Evolutionary conservation across 257 asterid species (phyloP).

Genomic region (Marsdenia floribunda): DNA sequence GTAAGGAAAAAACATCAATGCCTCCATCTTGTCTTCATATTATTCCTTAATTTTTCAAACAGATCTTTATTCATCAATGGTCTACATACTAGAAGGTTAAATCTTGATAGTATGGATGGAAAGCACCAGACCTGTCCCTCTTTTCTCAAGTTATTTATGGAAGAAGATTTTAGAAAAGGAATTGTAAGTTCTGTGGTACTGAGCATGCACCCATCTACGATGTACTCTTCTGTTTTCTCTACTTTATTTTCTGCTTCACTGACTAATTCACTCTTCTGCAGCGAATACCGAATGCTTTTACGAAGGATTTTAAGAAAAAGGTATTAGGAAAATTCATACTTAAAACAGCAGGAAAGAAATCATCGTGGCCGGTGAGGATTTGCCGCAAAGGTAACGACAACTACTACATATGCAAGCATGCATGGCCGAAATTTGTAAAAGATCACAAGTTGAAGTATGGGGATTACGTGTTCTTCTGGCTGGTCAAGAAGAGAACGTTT

Average conservation of each 20-base stretch:
- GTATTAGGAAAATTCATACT: background rate
- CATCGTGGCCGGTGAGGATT: background rate
- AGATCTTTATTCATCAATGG: too few species aligned
- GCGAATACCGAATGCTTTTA: background rate
- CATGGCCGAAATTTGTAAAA: background rate
- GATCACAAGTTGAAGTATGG: background rate
- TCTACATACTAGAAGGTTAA: too few species aligned
- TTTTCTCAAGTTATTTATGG: constrained; percentile 1
- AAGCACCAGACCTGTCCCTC: background rate
- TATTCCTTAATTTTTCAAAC: too few species aligned
- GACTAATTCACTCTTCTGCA: background rate
- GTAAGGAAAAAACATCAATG: too few species aligned
- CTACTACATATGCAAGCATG: background rate
- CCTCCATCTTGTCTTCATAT: too few species aligned
- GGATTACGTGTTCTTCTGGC: background rate
- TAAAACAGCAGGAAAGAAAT: background rate
- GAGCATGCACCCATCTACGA: too few species aligned
- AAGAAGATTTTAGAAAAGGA: constrained; percentile 2
- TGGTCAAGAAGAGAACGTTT: background rate
- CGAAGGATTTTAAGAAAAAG: background rate
- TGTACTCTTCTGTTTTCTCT: background rate
- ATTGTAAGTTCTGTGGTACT: background rate
- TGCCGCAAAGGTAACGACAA: background rate
- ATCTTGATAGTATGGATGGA: too few species aligned
- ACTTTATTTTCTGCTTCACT: background rate